These are phyloP conservation scores for Trametes gibbosa DNA, from an alignment of 768 basidiomycete genomes.

Conservation along the genomic window DNA sequence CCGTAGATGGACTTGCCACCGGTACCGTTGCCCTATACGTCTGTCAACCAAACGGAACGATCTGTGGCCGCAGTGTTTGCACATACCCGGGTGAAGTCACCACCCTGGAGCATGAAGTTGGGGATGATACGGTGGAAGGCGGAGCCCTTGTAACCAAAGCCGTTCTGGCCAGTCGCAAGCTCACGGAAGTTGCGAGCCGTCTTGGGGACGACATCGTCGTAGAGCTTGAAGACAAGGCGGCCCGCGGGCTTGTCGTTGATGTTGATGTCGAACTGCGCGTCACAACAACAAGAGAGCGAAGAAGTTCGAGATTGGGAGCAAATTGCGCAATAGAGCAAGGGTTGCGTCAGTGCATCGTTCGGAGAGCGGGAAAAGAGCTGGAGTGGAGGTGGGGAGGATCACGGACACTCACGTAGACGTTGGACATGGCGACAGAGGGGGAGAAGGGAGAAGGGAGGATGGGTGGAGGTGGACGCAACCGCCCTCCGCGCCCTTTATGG, in stretches of 20 bases:
- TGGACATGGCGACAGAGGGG: slow-evolving; percentile 28
- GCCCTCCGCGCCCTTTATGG: slow-evolving; percentile 17
- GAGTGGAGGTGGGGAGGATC: neutral
- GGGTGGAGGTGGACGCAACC: slow-evolving; percentile 12
- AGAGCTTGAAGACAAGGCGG: slow-evolving; percentile 82
- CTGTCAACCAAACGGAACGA: neutral
- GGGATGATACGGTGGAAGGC: slow-evolving; percentile 86
- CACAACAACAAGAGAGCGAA: neutral
- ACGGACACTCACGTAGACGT: slow-evolving; percentile 38
- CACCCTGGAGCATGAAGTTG: slow-evolving; percentile 81
- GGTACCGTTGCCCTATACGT: slow-evolving; percentile 50
- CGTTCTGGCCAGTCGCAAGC: slow-evolving; percentile 72
- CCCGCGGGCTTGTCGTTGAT: slow-evolving; percentile 43
- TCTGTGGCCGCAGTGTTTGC: neutral
- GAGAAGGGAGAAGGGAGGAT: slow-evolving; percentile 16
- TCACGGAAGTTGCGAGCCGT: slow-evolving; percentile 87
- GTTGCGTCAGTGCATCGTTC: neutral
- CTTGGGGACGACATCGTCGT: slow-evolving; percentile 71
- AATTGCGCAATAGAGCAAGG: neutral
- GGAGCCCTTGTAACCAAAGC: slow-evolving; percentile 68
- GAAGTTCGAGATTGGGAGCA: neutral
- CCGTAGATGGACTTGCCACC: slow-evolving; percentile 38
- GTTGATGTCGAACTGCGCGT: slow-evolving; percentile 61
- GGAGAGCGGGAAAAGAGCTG: neutral
- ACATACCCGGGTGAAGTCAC: slow-evolving; percentile 64